Base-by-base conservation (phyloP, 208 protist species). In the Porcisia hertigi region DNA sequence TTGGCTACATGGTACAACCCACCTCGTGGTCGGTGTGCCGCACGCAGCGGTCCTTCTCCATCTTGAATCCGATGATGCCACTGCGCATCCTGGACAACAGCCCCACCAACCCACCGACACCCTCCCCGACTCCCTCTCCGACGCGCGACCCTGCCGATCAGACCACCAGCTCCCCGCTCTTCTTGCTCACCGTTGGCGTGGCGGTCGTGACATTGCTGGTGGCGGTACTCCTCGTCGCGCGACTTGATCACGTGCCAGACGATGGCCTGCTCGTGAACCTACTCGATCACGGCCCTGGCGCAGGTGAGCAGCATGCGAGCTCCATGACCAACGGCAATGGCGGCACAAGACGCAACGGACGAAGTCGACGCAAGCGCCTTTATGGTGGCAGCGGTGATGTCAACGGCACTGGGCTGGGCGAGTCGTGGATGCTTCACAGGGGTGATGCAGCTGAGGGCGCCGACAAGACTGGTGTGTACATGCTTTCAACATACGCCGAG, bases 31-130 rank as follows among this genome's bases (percentile, higher is more conserved):
- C 73, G 34, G 6, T 30, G 49, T 86, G 82, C n/a, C 65, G 60
- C 41, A 54, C 54, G 12, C 67, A 57, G 55, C 67, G 59, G 23
- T 73, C 73, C 53, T 86, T 82, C 60, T 76, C 77, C 16, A 58
- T 79, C 20, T 62, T 86, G 6, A 83, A 86, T 57, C 74, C 79
- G 45, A 74, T 82, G 64, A 76, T 76, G 69, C 82, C 82, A 11
- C 75, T 86, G 14, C n/a, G 58, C 16, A 82, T 86, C 36, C 49
- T 83, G 12, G 75, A 78, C 57, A 77, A 76, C 59, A 53, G 49
- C 14, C 75, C 54, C n/a, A 69, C 77, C 7, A 57, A 73, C 43
- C 49, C 47, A 39, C 41, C 49, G 30, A 43, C 70, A 30, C 64
- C 82, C 3, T 47, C 64, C 8, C 77, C 82, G 45, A 73, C 70